Conservation (phyloP, 2,329 filamentous ascomycete genomes). For the Cadophora malorum region DNA sequence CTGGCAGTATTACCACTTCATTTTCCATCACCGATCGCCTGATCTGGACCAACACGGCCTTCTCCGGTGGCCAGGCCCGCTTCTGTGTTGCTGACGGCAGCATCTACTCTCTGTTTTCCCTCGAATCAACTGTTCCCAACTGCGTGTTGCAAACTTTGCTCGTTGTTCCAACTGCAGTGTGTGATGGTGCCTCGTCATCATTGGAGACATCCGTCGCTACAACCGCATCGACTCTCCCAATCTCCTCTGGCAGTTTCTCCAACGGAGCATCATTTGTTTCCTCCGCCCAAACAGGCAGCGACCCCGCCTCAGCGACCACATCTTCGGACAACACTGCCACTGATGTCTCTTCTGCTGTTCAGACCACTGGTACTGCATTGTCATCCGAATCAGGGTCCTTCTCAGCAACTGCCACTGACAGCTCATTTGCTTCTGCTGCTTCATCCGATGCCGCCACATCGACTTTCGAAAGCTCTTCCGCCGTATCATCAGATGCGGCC, state of each 20-base stretch:
- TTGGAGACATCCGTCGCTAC: background rate
- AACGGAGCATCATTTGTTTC: background rate
- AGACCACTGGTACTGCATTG: background rate
- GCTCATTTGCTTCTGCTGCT: no score
- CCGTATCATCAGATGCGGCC: background rate
- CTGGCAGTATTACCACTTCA: background rate
- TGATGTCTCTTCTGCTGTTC: background rate
- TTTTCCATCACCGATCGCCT: background rate
- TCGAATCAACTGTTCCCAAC: background rate
- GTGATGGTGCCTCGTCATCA: background rate
- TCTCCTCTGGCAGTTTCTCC: background rate
- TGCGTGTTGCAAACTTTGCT: background rate
- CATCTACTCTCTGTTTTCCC: background rate
- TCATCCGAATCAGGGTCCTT: no score
- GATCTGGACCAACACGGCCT: background rate
- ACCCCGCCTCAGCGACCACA: no score
- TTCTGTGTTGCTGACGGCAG: background rate
- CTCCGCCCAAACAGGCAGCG: no score
- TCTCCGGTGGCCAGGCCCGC: background rate
- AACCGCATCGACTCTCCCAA: background rate
- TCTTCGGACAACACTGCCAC: no score
- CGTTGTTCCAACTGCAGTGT: background rate
- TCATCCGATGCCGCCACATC: no score
- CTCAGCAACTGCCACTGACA: no score
- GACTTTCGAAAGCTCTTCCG: no score